Evolutionary conservation across 768 basidiomycete species (phyloP), one percentile per base, ranked within the genome.

Genomic region (Holtermannia corniformis): DNA sequence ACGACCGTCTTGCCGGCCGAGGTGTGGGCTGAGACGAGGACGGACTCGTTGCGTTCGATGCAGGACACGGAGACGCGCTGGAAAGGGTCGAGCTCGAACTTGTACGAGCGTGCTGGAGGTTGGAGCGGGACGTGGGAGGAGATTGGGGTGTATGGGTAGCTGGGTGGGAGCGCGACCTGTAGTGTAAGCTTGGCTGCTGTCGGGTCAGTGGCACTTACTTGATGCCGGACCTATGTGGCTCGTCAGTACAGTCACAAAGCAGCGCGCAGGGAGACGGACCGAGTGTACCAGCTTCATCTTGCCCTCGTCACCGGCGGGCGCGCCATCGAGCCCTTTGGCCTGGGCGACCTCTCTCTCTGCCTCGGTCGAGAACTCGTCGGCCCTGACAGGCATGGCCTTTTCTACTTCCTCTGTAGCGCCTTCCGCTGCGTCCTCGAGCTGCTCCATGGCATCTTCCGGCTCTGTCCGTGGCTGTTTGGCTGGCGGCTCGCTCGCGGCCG

Each of bases 1-100:
- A 99, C 95, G 57, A 97, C 95, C 1, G 95, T 99, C 76, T 99
- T 99, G 66, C 95, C 95, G 28, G 95, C 95, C 74, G 88, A 92
- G 4, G 95, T 99, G 76, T 99, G 95, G 0, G 95, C 95, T 21
- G 93, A 96, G 14, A 99, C 95, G 47, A 99, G 78, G 3, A 97
- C 93, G 64, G 87, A 90, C 76, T 99, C 95, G 69, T 95, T 93
- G 37, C 95, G 80, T 71, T 99, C 90, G 47, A 99, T 97, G 37
- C 90, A 91, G 58, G 87, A 80, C 5, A 97, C 82, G 1, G 93
- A 91, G 43, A 97, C 90, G 67, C 83, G 80, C 65, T 97, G 95
- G 76, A 99, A 99, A 16, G 95, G 93, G 75, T 99, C 95, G 48
- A 99, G 79, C 44, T 83, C 85, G 76, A 99, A 99, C 58, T 90